phyloP scores from a whole-genome alignment of 1,284 basidiomycete genomes.

The Puccinia hordei region DNA sequence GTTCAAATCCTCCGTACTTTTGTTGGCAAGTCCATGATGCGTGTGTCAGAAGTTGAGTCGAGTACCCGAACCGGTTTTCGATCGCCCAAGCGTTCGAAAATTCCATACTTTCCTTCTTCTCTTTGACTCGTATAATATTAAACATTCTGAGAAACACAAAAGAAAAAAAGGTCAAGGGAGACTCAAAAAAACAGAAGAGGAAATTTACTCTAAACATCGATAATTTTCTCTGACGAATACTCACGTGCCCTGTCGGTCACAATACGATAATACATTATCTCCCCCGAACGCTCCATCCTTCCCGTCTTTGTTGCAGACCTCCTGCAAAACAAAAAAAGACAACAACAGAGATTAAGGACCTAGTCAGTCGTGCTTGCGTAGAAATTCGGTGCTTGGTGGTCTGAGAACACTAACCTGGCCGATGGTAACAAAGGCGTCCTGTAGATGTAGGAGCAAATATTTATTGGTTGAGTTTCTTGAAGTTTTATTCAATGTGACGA shows the following conservation, averaged over 20 bases:
- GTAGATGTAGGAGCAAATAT: not conserved
- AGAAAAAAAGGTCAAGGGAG: not conserved
- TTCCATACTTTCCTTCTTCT: constrained; percentile 22
- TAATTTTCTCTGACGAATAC: not conserved
- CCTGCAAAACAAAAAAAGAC: constrained; percentile 23
- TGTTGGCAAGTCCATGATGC: constrained; percentile 47
- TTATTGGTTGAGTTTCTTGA: not conserved
- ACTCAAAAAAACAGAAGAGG: not conserved
- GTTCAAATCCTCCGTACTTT: constrained; percentile 48
- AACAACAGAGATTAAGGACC: not conserved
- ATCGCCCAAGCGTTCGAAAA: constrained; percentile 44
- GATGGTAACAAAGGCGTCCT: constrained; percentile 50
- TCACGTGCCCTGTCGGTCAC: constrained; percentile 50
- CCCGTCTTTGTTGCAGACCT: constrained; percentile 46
- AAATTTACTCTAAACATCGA: too few relatives aligned
- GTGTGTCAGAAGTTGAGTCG: constrained; percentile 49
- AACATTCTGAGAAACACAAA: constrained; percentile 31
- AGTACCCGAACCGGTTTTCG: constrained; percentile 45
- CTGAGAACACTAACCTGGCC: constrained; percentile 31
- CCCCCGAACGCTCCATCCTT: constrained; percentile 41
- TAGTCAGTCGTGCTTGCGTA: not conserved
- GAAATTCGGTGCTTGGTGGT: not conserved
- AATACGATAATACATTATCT: constrained; percentile 46
- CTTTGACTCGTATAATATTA: constrained; percentile 49
- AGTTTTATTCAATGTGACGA: too few relatives aligned